Conservation (phyloP, 2,329 filamentous ascomycete species). For the Botrytis byssoidea region DNA sequence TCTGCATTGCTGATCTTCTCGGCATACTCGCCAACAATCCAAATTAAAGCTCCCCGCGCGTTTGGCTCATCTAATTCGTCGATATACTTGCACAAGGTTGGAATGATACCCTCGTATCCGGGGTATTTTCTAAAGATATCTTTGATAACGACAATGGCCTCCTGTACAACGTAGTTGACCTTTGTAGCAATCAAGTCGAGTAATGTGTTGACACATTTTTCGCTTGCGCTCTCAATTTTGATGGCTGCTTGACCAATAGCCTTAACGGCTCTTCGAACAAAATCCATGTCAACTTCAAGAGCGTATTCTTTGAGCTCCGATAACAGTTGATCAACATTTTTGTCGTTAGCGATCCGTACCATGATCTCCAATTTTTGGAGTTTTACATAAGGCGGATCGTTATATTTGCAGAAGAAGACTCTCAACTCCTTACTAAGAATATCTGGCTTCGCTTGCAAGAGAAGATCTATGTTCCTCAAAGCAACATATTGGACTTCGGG, state of each 20-base stretch:
- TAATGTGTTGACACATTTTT: constrained; percentile 92
- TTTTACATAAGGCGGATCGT: constrained; percentile 96
- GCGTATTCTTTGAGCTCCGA: constrained; percentile 97
- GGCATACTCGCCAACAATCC: constrained; percentile 98
- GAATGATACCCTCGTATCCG: constrained; percentile 96
- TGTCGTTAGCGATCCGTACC: constrained; percentile 97
- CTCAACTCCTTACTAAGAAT: constrained; percentile 96
- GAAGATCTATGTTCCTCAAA: constrained; percentile 89
- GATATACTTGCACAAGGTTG: constrained; percentile 92
- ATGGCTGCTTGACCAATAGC: constrained; percentile 98
- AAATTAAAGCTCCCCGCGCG: constrained; percentile 87
- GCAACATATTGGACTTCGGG: constrained; percentile 98
- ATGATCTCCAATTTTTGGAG: constrained; percentile 98
- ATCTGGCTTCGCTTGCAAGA: constrained; percentile 93
- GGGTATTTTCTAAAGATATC: constrained; percentile 98
- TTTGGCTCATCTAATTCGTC: constrained; percentile 95
- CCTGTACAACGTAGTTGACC: constrained; percentile 98
- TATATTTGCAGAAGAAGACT: constrained; percentile 99
- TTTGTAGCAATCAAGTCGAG: constrained; percentile 95
- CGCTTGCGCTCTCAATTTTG: constrained; percentile 93
- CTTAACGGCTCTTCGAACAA: constrained; percentile 88
- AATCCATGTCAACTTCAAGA: constrained; percentile 98
- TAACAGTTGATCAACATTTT: constrained; percentile 91
- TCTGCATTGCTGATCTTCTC: constrained; percentile 99
- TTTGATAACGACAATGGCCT: constrained; percentile 98